These are phyloP conservation scores for Aspergillus sp. DNA, from an alignment of 2,329 filamentous ascomycete genomes.

Conservation along the genomic window DNA sequence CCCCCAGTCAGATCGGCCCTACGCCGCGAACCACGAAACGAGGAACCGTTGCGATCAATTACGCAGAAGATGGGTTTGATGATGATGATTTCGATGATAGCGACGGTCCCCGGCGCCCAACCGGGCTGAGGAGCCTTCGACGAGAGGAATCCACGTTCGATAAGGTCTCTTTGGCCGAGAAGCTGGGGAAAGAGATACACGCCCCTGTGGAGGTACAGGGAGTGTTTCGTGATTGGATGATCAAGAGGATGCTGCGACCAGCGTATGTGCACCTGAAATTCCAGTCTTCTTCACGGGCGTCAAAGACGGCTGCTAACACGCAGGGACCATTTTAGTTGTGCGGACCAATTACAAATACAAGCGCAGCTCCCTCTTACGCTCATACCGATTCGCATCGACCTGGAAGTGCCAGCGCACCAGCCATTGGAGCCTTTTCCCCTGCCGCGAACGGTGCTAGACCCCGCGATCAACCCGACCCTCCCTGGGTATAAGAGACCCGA, in stretches of 20 bases:
- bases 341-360: conserved; percentile 62
- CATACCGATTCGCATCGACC: conserved; percentile 93
- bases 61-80: conserved; percentile 93
- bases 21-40: conserved; percentile 88
- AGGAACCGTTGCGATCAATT: conserved; percentile 95
- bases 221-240: conserved; percentile 95
- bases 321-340: conserved; percentile 36
- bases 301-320: not conserved
- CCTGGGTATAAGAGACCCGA: conserved; percentile 80
- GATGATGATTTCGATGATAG: conserved; percentile 63
- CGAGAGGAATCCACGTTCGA: conserved; percentile 69
- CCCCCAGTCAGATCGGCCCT: conserved; percentile 64
- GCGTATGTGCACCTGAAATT: conserved; percentile 34
- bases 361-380: conserved; percentile 81
- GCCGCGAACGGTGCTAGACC: conserved; percentile 42
- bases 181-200: conserved; percentile 77
- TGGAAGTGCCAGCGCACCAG: conserved; percentile 76
- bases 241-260: conserved; percentile 58
- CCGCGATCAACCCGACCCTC: conserved; percentile 60
- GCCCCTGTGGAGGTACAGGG: conserved; percentile 81
- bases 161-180: conserved; percentile 66
- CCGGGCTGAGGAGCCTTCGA: conserved; percentile 78
- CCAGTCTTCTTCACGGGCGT: conserved; percentile 8
- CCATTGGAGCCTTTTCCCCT: conserved; percentile 48
- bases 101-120: conserved; percentile 69